Percentiles rank a stretch among this genome's conserved stretches.
phyloP scores from a whole-genome alignment of 805 yeast species.

The Brettanomyces anomalus region DNA sequence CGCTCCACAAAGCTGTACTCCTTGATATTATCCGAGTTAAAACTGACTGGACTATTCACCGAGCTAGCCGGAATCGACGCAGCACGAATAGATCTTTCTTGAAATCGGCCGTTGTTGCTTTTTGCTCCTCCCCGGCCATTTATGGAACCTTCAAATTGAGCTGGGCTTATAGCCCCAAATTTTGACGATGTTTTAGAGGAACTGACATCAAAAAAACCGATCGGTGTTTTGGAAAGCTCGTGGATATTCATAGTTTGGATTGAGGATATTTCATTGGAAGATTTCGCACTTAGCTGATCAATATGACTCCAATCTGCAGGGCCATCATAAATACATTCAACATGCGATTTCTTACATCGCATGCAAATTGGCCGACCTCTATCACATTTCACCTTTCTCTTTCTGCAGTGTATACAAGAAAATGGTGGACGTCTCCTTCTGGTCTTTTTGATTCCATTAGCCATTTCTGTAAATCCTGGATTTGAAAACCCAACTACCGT shows the following conservation, averaged over 20 bases:
- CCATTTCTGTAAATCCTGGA: no score
- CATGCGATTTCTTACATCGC: constrained; percentile 9
- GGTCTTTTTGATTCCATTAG: constrained; percentile 9
- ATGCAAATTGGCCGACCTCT: constrained; percentile 14
- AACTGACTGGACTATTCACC: not conserved
- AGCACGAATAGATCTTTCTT: not conserved
- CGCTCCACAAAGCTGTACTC: no score
- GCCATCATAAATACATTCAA: constrained; percentile 11
- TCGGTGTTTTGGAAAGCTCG: constrained; percentile 1
- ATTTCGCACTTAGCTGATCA: not conserved
- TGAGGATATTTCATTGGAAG: not conserved
- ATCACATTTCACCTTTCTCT: constrained; percentile 19
- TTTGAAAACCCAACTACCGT: no score
- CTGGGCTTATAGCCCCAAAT: not conserved
- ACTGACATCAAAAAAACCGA: not conserved
- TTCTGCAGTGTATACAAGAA: constrained; percentile 16
- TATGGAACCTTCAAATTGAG: not conserved
- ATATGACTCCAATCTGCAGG: constrained; percentile 9
- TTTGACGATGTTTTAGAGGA: not conserved
- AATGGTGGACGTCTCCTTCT: constrained; percentile 14
- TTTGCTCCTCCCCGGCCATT: no score
- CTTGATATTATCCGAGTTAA: not conserved
- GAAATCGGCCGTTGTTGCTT: not conserved
- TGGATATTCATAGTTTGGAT: not conserved
- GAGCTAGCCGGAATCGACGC: not conserved